phyloP scores from a whole-genome alignment of 768 basidiomycete genomes.

The Russula sp. region DNA sequence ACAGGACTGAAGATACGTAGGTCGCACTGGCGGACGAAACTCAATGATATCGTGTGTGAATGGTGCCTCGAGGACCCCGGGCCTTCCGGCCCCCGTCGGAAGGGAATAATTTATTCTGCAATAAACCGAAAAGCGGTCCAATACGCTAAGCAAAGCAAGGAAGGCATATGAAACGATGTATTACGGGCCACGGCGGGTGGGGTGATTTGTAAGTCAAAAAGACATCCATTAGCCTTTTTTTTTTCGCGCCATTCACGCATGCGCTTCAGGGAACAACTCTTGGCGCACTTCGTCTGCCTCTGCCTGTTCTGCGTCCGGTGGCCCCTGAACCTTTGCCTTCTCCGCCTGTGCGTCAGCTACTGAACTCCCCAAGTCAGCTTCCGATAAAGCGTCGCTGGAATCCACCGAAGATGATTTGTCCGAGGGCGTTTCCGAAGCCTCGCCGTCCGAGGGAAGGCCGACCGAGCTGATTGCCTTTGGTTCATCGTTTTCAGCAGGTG shows the following conservation, averaged over 20 bases:
- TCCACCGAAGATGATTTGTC: neutral
- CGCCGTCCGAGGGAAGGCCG: neutral
- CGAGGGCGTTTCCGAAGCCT: neutral
- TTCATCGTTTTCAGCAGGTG: conserved; percentile 5
- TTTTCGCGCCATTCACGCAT: neutral
- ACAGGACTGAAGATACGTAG: neutral
- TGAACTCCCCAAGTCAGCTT: neutral
- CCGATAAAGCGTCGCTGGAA: neutral
- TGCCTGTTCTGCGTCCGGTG: conserved; percentile 31
- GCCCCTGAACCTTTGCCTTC: conserved; percentile 25
- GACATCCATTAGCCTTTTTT: neutral
- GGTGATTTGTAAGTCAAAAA: neutral
- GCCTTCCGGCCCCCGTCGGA: neutral
- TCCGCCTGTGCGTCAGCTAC: neutral
- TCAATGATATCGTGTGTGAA: neutral
- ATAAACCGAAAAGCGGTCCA: neutral
- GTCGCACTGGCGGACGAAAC: neutral
- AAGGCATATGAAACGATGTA: neutral
- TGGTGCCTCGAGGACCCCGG: neutral
- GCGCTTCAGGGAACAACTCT: conserved; percentile 33
- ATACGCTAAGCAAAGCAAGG: conserved; percentile 10
- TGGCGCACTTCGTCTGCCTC: conserved; percentile 35
- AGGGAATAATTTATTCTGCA: conserved; percentile 12
- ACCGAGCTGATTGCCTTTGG: conserved; percentile 12
- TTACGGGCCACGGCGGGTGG: neutral